Evolutionary conservation across 352 stramenopile genomes (phyloP), one percentile per base, ranked within the genome.

Genomic region (Phytophthora hybrid): DNA sequence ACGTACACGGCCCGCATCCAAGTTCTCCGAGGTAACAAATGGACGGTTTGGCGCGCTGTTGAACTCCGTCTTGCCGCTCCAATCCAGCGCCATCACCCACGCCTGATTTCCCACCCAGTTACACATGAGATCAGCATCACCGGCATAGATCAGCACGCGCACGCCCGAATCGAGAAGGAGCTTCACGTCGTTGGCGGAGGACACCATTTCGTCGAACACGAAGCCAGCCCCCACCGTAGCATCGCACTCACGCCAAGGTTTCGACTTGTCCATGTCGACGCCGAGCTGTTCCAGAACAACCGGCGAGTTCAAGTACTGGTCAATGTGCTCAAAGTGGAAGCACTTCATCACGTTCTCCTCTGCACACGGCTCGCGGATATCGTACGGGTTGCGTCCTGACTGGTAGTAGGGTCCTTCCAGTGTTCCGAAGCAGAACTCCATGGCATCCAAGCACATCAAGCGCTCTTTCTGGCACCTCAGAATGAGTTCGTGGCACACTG

Each of bases 111-210:
- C 98, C 51, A 98, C 75, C 85, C 97, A 99, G 77, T 99, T 99
- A 83, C 94, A 99, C 77, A 99, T 98, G 69, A 99, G 98, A 77
- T 99, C 97, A 10, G 94, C 85, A 79, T 99, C 98, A 58, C 98
- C 97, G 23, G 96, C 94, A 81, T 99, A 99, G 73, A 99, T 95
- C 8, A 99, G 81, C 19, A 98, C 95, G 8, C 79, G 79, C 7
- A 95, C 80, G 29, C 81, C 80, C 13, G 75, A 69, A 51, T 91
- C 67, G 1, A 99, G 78, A 29, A 99, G 69, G 39, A 97, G 80
- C 29, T 88, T 85, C 16, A 99, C 82, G 54, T 96, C 87, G 9
- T 88, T 67, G 4, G 93, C 85, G 53, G 97, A 98, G n/a, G 97
- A 93, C 63, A 97, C 87, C 95, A 99, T 99, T 85, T 95, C 96